Base-by-base conservation (phyloP, 2,329 filamentous ascomycete species). In the Penicillium decumbens region DNA sequence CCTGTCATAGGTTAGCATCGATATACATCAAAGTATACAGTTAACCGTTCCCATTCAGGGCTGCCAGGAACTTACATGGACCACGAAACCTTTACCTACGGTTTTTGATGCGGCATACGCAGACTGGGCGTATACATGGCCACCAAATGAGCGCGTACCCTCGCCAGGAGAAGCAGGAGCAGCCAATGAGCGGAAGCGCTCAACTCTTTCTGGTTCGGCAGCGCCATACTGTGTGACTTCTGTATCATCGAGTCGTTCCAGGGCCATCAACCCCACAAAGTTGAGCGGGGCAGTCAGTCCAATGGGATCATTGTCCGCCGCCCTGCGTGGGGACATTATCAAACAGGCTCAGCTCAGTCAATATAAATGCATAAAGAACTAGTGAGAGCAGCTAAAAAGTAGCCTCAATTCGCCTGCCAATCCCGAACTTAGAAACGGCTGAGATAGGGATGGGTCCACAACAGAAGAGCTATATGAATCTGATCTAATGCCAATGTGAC, bases 101-200 rank as follows among this genome's bases (percentile, higher is more conserved):
- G 79, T 81, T 52, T 80, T 75, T 7, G 75, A 75, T 7, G 79
- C 79, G 13, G 79, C 79, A 69, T 77, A 81, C 13, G 76, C 77
- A 28, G 78, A 75, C 62, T 81, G 79, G n/a, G 76, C 75, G 55
- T 76, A 81, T 4, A 80, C 77, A 65, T 82, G 78, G 1, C 79
- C 78, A 10, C 79, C 79, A 62, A 79, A 81, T 0, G 77, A 74
- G 12, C 72, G 66, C 2, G 66, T 67, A 13, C 69, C 62, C 6
- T 65, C 66, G 3, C 70, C 73, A 0, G 77, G 75, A 9, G 71
- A 67, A 52, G 72, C 78, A 2, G 68, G 69, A 3, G 43, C 42
- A 30, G 65, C 55, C 12, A 64, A 38, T 1, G 69, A 53, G 29
- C 60, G 56, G 27, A 71, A 70, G 3, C 43, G 51, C 18, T 69